Base-by-base conservation (phyloP, 2,329 filamentous ascomycete species). In the Fusarium illudens region DNA sequence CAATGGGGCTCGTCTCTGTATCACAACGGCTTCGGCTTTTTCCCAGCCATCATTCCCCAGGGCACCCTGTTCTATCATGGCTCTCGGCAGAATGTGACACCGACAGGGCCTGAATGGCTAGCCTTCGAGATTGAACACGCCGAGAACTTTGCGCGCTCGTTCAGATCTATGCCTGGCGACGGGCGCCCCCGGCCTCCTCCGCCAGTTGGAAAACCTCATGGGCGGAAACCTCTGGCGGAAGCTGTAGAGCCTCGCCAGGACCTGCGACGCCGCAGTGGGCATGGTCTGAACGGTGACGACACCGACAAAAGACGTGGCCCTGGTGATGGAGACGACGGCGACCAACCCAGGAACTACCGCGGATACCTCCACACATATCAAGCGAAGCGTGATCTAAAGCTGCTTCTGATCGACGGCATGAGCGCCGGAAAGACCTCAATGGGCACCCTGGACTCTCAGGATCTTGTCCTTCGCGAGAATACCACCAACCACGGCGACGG, bases 101-200 rank as follows among this genome's bases (percentile, higher is more conserved):
- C 91, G 0, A 76, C 78, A 3, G 84, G 82, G 0, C 84, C 83
- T 4, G 89, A 93, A 71, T 93, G 91, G 90, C 81, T 94, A 1
- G 91, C 92, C 0, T 94, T 93, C 72, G 91, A 94, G 75, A 84
- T 90, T 4, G 91, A 94, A 71, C 92, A 94, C 76, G 89, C 91
- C 0, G 82, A 90, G 67, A 74, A 82, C 3, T 93, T 94, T 77
- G 88, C 90, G 1, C 75, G 76, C 7, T 74, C 71, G 6, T 50
- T 48, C 27, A 67, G 56, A 22, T 17, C 15, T 11, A 42, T 25
- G 2, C 57, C 56, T 19, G 62, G 37, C 1, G 36, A 33, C 29
- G 20, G 25, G 3, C 48, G 7, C 13, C 49, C n/a, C 7, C 44
- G 20, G 34, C 54, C 54, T 17, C 64, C 54, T 3, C 57, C 62